Evolutionary conservation across 1,139 yeast genomes (phyloP), one percentile per base, ranked within the genome.

Genomic region (Geotrichum reessii): DNA sequence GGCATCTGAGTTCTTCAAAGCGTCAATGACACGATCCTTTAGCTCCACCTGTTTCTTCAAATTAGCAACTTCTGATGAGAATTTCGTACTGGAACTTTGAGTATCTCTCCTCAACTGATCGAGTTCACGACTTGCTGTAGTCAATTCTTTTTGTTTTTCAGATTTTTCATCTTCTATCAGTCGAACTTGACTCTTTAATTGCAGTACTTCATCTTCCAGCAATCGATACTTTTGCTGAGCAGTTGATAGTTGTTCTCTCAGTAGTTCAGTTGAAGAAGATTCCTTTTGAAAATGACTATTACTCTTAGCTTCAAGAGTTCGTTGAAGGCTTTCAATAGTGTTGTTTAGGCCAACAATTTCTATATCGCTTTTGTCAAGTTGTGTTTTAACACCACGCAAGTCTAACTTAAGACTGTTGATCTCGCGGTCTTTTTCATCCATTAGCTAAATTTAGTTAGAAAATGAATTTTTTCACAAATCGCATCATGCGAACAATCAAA

Each of bases 401-500:
- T 57, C 59, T 6, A 57, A 44, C 22, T 50, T 53, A 11, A 49
- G 52, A 8, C 56, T 56, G 22, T 56, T 57, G 14, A 48, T 46
- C 19, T 52, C 56, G 9, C 59, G 55, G 11, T 57, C 59, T 19
- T 52, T 50, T 22, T 63, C 67, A 56, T 54, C 70, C 63, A 58
- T 63, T 52, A 57, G 61, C 56, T 56, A 65, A 52, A 44, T 66
- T 62, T 50, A 68, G 62, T 8, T 37, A 37, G 44, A n/a, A 37
- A 37, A 7, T 14, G 17, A 8, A 37, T 14, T 37, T 17, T n/a
- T 14, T 14, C n/a, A 12, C 2, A 1, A 37, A 37, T n/a, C n/a
- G 7, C 9, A 37, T n/a, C 44, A n/a, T 33, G 17, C 40, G n/a
- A 12, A 33, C n/a, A 33, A 33, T 33, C n/a, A 14, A 14, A 33